These are phyloP conservation scores for Ceratocystis papillata DNA, from an alignment of 2,329 filamentous ascomycete species.

Conservation along the genomic window DNA sequence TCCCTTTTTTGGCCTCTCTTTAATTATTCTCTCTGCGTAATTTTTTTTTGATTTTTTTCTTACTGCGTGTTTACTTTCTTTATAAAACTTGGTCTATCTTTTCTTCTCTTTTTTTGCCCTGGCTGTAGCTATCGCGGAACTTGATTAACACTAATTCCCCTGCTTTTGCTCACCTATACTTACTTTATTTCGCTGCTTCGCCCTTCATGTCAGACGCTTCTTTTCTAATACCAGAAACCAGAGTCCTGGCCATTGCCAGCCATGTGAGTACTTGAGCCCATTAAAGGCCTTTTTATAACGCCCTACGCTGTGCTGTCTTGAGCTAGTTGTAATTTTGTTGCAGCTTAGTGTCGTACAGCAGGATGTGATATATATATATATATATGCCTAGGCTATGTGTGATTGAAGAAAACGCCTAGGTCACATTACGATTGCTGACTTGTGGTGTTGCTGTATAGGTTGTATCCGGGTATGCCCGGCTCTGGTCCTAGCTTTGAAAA, in stretches of 20 bases:
- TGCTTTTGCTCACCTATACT: too few species aligned
- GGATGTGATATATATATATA: too few species aligned
- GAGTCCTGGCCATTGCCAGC: constrained; percentile 79
- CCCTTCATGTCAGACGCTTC: constrained; percentile 27
- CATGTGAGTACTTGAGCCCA: constrained; percentile 57
- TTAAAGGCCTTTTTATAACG: too few species aligned
- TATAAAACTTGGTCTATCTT: not conserved
- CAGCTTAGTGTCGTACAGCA: not conserved
- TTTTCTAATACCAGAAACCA: constrained; percentile 42
- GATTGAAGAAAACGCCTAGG: not conserved
- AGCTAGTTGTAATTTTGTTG: too few species aligned
- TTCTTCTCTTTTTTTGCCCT: not conserved
- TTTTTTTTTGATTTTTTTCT: not conserved
- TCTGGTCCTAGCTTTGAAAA: not conserved
- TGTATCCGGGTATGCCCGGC: constrained; percentile 35
- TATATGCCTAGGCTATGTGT: not conserved
- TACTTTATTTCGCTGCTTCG: not conserved
- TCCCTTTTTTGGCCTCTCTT: not conserved
- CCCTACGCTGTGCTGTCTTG: too few species aligned
- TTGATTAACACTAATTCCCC: too few species aligned
- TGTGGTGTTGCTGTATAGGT: constrained; percentile 31
- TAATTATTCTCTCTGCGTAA: constrained; percentile 9
- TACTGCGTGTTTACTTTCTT: not conserved
- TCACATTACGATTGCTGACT: constrained; percentile 5
- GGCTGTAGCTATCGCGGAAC: too few species aligned